These are phyloP conservation scores for Sugiyamaella japonica DNA, from an alignment of 1,139 yeast genomes.

Conservation along the genomic window DNA sequence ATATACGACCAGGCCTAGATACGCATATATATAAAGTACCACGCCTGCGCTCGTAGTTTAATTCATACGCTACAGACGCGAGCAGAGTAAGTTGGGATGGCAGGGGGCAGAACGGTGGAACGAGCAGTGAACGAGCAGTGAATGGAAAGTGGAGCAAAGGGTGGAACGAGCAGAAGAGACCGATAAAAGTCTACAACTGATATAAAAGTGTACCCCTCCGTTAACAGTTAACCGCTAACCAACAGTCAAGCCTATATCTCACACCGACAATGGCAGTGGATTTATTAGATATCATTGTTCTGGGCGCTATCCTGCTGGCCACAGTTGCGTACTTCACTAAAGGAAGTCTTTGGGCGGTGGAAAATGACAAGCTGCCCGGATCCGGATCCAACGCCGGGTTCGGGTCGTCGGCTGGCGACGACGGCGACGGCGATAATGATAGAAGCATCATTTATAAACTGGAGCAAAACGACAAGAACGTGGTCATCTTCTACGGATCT, in stretches of 20 bases:
- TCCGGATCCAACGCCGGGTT: constrained; percentile 37
- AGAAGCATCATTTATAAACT: constrained; percentile 64
- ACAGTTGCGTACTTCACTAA: constrained; percentile 66
- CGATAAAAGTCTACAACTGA: neutral
- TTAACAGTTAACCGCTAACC: neutral
- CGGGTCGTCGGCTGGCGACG: constrained; percentile 37
- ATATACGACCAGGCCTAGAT: too few species aligned
- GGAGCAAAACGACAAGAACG: constrained; percentile 65
- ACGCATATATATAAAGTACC: too few species aligned
- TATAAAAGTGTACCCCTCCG: neutral
- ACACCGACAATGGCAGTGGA: constrained; percentile 46
- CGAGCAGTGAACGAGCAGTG: too few species aligned
- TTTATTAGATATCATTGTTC: constrained; percentile 67
- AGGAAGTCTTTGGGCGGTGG: constrained; percentile 54
- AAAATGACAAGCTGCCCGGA: constrained; percentile 37
- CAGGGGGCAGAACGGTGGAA: too few species aligned
- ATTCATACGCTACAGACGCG: too few species aligned
- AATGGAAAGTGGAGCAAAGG: too few species aligned
- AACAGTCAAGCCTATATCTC: neutral
- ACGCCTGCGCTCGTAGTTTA: too few species aligned
- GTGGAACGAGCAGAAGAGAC: neutral
- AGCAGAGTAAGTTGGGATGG: neutral
- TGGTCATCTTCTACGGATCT: constrained; percentile 85
- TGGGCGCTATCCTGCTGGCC: constrained; percentile 63
- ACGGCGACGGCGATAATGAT: constrained; percentile 33